Evolutionary conservation across 2,329 filamentous ascomycete genomes (phyloP).

Genomic region (Stromatinia cepivora): DNA sequence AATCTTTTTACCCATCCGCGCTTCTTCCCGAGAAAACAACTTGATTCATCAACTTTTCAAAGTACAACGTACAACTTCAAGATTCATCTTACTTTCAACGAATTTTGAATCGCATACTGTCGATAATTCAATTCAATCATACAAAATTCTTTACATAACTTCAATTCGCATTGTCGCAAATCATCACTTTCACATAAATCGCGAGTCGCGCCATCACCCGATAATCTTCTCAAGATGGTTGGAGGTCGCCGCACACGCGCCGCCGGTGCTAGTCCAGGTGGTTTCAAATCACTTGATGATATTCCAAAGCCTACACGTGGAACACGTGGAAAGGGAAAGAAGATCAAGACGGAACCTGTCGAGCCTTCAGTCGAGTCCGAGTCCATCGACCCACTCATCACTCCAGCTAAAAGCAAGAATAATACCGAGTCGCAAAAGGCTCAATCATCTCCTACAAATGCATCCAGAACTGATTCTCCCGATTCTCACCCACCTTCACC

Average conservation of each 20-base stretch:
- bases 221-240: constrained; percentile 6
- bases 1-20: neutral
- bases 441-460: constrained; percentile 1
- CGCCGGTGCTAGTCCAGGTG: constrained; percentile 18
- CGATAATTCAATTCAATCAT: neutral
- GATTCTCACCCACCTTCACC: constrained; percentile 22
- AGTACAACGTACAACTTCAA: constrained; percentile 1
- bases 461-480: constrained; percentile 1
- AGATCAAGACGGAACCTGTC: neutral
- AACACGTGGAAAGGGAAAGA: constrained; percentile 11
- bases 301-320: constrained; percentile 7
- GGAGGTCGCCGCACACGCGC: constrained; percentile 18
- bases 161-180: neutral
- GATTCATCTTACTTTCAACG: neutral
- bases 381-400: neutral
- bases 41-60: constrained; percentile 10
- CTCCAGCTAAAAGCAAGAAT: neutral
- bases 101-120: neutral
- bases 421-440: constrained; percentile 18
- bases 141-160: neutral
- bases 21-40: constrained; percentile 16
- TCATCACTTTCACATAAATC: neutral
- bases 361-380: constrained; percentile 12
- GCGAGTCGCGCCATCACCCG: constrained; percentile 9
- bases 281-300: constrained; percentile 23